These are phyloP conservation scores for Penicillium crystallinum DNA, from an alignment of 495 filamentous ascomycete species.

Conservation along the genomic window DNA sequence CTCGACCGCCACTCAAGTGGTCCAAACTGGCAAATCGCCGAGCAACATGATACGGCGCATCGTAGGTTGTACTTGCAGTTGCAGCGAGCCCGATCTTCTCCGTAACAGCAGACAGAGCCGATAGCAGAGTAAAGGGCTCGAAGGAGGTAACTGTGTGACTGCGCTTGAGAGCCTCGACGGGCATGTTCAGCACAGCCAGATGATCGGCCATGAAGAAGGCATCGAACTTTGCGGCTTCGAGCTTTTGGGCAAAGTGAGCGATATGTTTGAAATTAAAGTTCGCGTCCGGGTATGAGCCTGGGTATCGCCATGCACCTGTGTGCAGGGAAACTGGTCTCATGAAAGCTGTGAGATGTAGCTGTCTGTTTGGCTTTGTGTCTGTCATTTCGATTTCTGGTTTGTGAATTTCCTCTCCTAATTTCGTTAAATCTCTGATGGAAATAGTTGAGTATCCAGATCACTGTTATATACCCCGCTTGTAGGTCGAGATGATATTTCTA, in stretches of 20 bases:
- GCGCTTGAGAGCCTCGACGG: constrained; percentile 50
- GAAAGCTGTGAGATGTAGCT: constrained; percentile 54
- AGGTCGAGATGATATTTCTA: no score
- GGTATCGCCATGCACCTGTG: constrained; percentile 55
- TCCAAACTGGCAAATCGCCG: constrained; percentile 57
- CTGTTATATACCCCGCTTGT: constrained; percentile 2
- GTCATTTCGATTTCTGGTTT: constrained; percentile 9
- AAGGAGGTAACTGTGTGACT: constrained; percentile 54
- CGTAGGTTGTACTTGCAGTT: constrained; percentile 59
- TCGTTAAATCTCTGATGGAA: background rate
- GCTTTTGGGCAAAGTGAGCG: constrained; percentile 48
- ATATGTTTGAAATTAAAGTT: constrained; percentile 56
- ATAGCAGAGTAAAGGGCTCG: constrained; percentile 46
- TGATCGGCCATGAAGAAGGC: constrained; percentile 62
- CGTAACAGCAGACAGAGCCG: constrained; percentile 42
- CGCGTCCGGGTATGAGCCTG: constrained; percentile 49
- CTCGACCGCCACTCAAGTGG: constrained; percentile 54
- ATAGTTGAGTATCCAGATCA: background rate
- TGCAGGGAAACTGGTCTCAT: constrained; percentile 55
- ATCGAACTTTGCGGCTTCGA: constrained; percentile 56
- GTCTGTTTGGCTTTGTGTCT: constrained; percentile 7
- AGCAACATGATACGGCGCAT: constrained; percentile 60
- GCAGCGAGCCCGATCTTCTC: constrained; percentile 46
- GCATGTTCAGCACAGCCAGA: constrained; percentile 55
- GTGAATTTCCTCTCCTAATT: background rate